These are phyloP conservation scores for Ampelomyces quisqualis DNA, from an alignment of 2,329 filamentous ascomycete genomes.

Conservation along the genomic window DNA sequence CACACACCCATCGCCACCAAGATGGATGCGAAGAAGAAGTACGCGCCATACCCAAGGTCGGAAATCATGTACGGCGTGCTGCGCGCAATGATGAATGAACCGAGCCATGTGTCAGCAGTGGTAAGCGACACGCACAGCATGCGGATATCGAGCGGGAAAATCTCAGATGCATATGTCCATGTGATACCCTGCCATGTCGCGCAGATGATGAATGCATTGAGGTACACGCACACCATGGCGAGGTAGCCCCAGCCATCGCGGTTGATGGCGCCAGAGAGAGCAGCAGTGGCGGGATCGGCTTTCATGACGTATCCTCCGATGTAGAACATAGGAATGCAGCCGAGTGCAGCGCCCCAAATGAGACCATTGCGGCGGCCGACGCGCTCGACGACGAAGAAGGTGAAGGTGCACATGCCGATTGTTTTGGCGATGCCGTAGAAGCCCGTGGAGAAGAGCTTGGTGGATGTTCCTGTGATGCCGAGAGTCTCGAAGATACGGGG, in stretches of 20 bases:
- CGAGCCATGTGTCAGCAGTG: conserved; percentile 44
- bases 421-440: conserved; percentile 51
- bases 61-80: conserved; percentile 45
- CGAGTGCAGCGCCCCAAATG: conserved; percentile 52
- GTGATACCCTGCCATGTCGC: conserved; percentile 48
- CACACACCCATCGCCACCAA: conserved; percentile 34
- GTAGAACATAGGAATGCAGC: conserved; percentile 54
- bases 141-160: conserved; percentile 49
- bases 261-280: conserved; percentile 45
- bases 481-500: conserved; percentile 46
- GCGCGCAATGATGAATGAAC: conserved; percentile 45
- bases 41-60: conserved; percentile 42
- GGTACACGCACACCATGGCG: conserved; percentile 57
- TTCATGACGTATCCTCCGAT: conserved; percentile 58
- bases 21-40: conserved; percentile 43
- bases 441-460: conserved; percentile 52
- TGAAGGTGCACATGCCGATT: conserved; percentile 46
- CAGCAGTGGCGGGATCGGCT: conserved; percentile 51
- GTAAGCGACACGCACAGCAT: conserved; percentile 45
- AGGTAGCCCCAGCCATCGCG: conserved; percentile 53
- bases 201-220: conserved; percentile 57
- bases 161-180: conserved; percentile 52
- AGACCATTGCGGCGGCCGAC: conserved; percentile 46
- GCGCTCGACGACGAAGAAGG: conserved; percentile 44
- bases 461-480: conserved; percentile 48